These are phyloP conservation scores for Verticillium longisporum DNA, from an alignment of 2,329 filamentous ascomycete species.

Conservation along the genomic window DNA sequence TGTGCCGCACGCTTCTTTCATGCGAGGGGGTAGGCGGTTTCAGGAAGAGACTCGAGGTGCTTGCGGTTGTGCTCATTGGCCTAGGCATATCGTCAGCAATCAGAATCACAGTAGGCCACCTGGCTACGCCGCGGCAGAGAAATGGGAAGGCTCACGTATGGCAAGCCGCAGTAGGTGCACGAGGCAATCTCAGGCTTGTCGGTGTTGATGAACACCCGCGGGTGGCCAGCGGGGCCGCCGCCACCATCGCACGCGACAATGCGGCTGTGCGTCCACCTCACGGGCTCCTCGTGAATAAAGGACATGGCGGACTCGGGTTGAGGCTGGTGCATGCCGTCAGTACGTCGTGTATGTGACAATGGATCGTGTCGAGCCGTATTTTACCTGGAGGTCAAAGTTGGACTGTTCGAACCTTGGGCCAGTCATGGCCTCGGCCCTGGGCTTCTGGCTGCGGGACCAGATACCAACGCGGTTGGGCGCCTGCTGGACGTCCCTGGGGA, in stretches of 20 bases:
- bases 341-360: not conserved
- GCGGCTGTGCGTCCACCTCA: conserved; percentile 80
- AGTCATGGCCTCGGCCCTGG: conserved; percentile 77
- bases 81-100: conserved; percentile 35
- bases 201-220: conserved; percentile 92
- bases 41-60: conserved; percentile 74
- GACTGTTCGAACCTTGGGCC: conserved; percentile 97
- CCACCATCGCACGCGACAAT: conserved; percentile 87
- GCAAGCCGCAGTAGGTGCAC: conserved; percentile 90
- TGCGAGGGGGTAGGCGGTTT: conserved; percentile 74
- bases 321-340: conserved; percentile 51
- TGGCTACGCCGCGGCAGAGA: too few relatives aligned
- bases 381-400: conserved; percentile 84
- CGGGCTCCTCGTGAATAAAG: conserved; percentile 91
- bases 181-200: conserved; percentile 90
- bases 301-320: conserved; percentile 86
- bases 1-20: conserved; percentile 17
- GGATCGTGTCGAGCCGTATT: conserved; percentile 15
- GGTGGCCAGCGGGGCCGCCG: conserved; percentile 83
- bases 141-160: conserved; percentile 61
- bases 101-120: not conserved
- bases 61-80: conserved; percentile 84
- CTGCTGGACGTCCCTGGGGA: conserved; percentile 54
- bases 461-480: conserved; percentile 76
- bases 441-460: conserved; percentile 83